These are phyloP conservation scores for Russula emetica DNA, from an alignment of 768 basidiomycete species.

Conservation along the genomic window DNA sequence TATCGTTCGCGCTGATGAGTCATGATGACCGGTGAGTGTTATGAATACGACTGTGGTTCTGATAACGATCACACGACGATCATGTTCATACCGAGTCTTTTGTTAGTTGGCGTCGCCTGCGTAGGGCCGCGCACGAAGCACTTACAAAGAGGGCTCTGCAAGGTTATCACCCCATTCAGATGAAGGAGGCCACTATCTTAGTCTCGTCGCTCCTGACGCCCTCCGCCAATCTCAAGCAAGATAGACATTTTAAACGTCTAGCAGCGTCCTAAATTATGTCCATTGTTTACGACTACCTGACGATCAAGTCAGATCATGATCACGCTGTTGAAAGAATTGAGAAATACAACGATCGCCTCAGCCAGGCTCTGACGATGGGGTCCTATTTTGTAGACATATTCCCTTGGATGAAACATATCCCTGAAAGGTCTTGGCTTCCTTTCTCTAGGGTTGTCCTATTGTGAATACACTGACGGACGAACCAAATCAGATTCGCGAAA, in stretches of 20 bases:
- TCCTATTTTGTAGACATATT: too few relatives aligned
- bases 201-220: slow-evolving; percentile 31
- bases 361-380: too few relatives aligned
- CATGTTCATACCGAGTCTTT: neutral
- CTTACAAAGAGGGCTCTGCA: slow-evolving; percentile 30
- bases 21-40: neutral
- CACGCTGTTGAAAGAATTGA: too few relatives aligned
- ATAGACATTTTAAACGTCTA: slow-evolving; percentile 31
- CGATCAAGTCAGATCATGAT: too few relatives aligned
- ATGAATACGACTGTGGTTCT: neutral
- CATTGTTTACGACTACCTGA: slow-evolving; percentile 28
- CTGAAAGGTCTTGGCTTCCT: too few relatives aligned
- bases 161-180: slow-evolving; percentile 31
- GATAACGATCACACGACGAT: neutral
- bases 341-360: too few relatives aligned
- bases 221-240: slow-evolving; percentile 30
- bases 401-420: too few relatives aligned
- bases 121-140: slow-evolving; percentile 34
- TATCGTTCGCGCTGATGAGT: slow-evolving; percentile 3
- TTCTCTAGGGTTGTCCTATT: too few relatives aligned
- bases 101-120: slow-evolving; percentile 36
- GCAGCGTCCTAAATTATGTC: slow-evolving; percentile 33
- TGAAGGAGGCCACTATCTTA: slow-evolving; percentile 33
- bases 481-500: too few relatives aligned
- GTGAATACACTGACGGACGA: too few relatives aligned